A percentile compares a stretch with the other conserved stretches of the same genome.
phyloP scores from a whole-genome alignment of 495 filamentous ascomycete species.

The Lasiosphaeris hirsuta region DNA sequence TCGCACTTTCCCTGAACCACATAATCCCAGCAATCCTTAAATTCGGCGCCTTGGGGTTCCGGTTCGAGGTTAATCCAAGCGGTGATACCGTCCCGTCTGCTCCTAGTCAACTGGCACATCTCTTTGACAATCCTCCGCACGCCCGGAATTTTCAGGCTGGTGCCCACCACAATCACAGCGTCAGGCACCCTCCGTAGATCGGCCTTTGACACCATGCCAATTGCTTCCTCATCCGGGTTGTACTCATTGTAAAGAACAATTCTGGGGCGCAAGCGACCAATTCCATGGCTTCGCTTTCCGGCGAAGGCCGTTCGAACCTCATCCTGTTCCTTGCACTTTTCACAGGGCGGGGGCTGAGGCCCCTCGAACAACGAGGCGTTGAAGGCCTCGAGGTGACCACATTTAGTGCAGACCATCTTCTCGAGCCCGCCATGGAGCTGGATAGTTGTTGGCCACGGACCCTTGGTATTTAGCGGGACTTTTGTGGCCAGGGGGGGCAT shows the following conservation, averaged over 20 bases:
- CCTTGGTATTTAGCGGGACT: conserved; percentile 68
- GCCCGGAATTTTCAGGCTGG: conserved; percentile 90
- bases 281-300: conserved; percentile 89
- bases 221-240: conserved; percentile 93
- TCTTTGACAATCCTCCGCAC: conserved; percentile 85
- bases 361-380: conserved; percentile 78
- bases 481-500: conserved; percentile 75
- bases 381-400: conserved; percentile 71
- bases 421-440: conserved; percentile 92
- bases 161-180: conserved; percentile 90
- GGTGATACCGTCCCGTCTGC: conserved; percentile 80
- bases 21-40: conserved; percentile 89
- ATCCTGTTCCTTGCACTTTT: conserved; percentile 70
- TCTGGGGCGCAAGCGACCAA: conserved; percentile 83
- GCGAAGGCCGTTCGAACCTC: conserved; percentile 68
- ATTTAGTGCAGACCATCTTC: conserved; percentile 96
- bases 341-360: conserved; percentile 78
- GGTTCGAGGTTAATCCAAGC: conserved; percentile 93
- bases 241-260: conserved; percentile 98
- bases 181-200: conserved; percentile 85
- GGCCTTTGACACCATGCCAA: conserved; percentile 79
- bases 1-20: conserved; percentile 86
- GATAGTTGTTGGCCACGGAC: conserved; percentile 87
- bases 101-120: conserved; percentile 76
- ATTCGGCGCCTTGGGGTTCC: conserved; percentile 74